Evolutionary conservation across 2,329 filamentous ascomycete genomes (phyloP), one percentile per base, ranked within the genome.

Genomic region (Xylariaceae sp.): DNA sequence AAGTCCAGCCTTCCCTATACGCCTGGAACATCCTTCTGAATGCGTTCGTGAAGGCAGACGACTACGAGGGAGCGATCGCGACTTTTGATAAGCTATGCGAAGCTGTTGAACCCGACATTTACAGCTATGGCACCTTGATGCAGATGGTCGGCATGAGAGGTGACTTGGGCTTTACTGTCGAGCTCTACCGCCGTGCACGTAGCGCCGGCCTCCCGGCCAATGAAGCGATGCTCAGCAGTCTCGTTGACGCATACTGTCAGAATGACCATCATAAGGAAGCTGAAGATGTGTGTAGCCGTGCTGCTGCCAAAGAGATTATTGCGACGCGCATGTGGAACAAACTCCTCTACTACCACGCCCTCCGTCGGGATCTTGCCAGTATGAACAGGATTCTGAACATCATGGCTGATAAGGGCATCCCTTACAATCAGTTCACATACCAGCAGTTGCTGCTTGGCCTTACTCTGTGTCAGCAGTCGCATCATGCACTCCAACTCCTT

Each of bases 11-110:
- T 5, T 83, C 85, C 63, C 72, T 80, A 1, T 71, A 78, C 42
- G 84, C 82, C 63, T 96, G 88, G 87, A 96, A 96, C 69, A 85
- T 87, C 18, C 74, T 96, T 34, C 77, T 97, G 51, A 84, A 87
- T 67, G 87, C 88, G 2, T 83, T 92, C 72, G 80, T 81, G 15
- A 85, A 84, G 65, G 81, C 82, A 0, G 80, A 84, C 52, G 85
- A 94, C 69, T 81, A 89, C 49, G 77, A 84, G n/a, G 82, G 83
- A 4, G 88, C 87, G 10, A 75, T 90, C 58, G 70, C 77, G 5
- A 79, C 81, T 53, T 92, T 95, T 67, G 79, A 85, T 15, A 74
- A 80, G 8, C 80, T 94, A 63, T 78, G 66, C 67, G 71, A 62
- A 68, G 75, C 61, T 37, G 67, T 84, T 2, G 68, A 73, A 18